Evolutionary conservation across 768 basidiomycete species (phyloP).

Genomic region (Naganishia vaughanmartiniae): DNA sequence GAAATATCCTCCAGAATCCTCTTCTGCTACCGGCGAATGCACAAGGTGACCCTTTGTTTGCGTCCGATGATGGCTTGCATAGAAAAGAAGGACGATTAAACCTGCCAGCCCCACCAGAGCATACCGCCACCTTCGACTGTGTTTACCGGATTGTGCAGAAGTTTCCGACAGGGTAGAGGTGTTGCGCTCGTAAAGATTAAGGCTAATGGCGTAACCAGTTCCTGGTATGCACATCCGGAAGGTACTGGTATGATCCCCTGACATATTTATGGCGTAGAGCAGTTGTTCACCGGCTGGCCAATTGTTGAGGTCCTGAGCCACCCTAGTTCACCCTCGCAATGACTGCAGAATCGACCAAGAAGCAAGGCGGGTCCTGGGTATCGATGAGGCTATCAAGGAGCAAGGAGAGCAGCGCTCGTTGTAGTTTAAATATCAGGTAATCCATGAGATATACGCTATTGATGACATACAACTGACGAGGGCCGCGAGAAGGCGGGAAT

Average conservation of each 20-base stretch:
- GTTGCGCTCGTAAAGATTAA: not conserved
- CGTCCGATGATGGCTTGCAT: not conserved
- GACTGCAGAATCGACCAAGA: not conserved
- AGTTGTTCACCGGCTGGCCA: too few relatives aligned
- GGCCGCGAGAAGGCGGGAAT: not conserved
- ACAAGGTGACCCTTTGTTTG: not conserved
- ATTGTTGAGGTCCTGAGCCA: not conserved
- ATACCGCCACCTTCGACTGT: conserved; percentile 1
- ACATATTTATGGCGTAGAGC: not conserved
- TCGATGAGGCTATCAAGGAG: not conserved
- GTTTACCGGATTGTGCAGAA: too few relatives aligned
- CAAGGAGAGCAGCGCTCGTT: not conserved
- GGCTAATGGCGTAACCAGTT: not conserved
- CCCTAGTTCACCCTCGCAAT: too few relatives aligned
- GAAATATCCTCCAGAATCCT: not conserved
- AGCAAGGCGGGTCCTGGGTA: not conserved
- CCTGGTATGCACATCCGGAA: not conserved
- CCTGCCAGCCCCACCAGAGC: conserved; percentile 4
- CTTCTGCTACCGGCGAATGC: not conserved
- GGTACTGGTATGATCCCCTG: not conserved
- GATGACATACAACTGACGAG: not conserved
- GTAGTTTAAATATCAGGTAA: not conserved
- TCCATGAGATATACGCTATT: not conserved
- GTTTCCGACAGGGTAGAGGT: not conserved
- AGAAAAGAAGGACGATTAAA: not conserved